Conservation (phyloP, 768 basidiomycete genomes). For the Amanita rimosa region DNA sequence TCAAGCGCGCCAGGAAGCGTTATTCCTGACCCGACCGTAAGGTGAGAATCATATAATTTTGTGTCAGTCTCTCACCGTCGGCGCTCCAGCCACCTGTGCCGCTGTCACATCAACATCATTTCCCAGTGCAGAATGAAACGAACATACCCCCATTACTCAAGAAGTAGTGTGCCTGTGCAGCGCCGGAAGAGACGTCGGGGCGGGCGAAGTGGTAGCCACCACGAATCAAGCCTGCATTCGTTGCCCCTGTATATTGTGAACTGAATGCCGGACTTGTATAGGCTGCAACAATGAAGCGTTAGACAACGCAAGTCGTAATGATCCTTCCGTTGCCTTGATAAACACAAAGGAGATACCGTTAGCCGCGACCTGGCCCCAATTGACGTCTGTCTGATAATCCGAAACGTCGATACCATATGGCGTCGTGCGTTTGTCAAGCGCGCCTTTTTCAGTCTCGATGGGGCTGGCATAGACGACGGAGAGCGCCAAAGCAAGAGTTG, state of each 20-base stretch:
- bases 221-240: conserved; percentile 42
- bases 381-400: conserved; percentile 30
- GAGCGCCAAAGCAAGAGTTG: neutral
- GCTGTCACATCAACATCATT: neutral
- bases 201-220: conserved; percentile 54
- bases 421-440: conserved; percentile 18
- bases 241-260: conserved; percentile 43
- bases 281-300: conserved; percentile 9
- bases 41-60: neutral
- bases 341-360: conserved; percentile 45
- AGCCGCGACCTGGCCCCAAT: conserved; percentile 40
- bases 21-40: conserved; percentile 11
- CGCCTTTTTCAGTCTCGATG: neutral
- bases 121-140: neutral
- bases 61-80: conserved; percentile 22
- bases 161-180: conserved; percentile 49
- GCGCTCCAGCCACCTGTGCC: conserved; percentile 36
- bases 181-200: conserved; percentile 41
- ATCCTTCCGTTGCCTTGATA: conserved; percentile 62
- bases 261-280: conserved; percentile 35
- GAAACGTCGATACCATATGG: conserved; percentile 50
- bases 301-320: neutral
- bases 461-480: conserved; percentile 1
- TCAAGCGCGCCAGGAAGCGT: conserved; percentile 58
- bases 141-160: conserved; percentile 40